These are phyloP conservation scores for Pyrenophora seminiperda DNA, from an alignment of 2,329 filamentous ascomycete genomes.

Conservation along the genomic window DNA sequence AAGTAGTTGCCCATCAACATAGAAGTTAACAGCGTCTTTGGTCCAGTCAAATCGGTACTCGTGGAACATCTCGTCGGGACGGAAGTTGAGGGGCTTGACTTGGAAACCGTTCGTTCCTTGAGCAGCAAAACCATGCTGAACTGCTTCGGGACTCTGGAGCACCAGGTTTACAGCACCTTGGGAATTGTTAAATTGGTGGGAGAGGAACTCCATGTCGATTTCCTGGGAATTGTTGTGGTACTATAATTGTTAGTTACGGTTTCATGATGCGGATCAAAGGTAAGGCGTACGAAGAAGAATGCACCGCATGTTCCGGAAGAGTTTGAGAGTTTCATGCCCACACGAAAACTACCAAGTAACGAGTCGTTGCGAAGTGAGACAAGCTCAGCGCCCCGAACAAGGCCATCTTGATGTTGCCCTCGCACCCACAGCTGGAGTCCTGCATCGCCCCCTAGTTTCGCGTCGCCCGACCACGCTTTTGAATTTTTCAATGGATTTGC, in stretches of 20 bases:
- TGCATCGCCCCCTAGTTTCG: slow-evolving; percentile 50
- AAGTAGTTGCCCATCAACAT: slow-evolving; percentile 66
- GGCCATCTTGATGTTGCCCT: slow-evolving; percentile 49
- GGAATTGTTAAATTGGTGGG: slow-evolving; percentile 64
- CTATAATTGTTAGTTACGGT: slow-evolving; percentile 49
- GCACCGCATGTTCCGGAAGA: slow-evolving; percentile 73
- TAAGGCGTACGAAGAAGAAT: slow-evolving; percentile 72
- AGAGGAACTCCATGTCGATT: slow-evolving; percentile 81
- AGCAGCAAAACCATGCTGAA: slow-evolving; percentile 66
- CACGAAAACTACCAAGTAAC: slow-evolving; percentile 71
- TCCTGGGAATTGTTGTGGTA: slow-evolving; percentile 80
- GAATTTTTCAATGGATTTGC: slow-evolving; percentile 56
- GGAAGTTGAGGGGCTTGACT: slow-evolving; percentile 65
- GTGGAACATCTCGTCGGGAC: slow-evolving; percentile 69
- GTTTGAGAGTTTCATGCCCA: slow-evolving; percentile 67
- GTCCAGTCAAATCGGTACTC: slow-evolving; percentile 82
- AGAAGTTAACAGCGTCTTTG: slow-evolving; percentile 67
- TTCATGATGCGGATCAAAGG: not conserved
- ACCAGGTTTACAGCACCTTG: slow-evolving; percentile 72
- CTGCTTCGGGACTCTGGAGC: slow-evolving; percentile 69
- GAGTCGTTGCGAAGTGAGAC: slow-evolving; percentile 66
- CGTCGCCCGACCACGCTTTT: slow-evolving; percentile 53
- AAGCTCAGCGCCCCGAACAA: slow-evolving; percentile 68
- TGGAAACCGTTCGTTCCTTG: slow-evolving; percentile 63
- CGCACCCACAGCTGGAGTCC: slow-evolving; percentile 49